Percentiles rank a stretch among this genome's conserved stretches.
phyloP scores from a whole-genome alignment of 2,329 filamentous ascomycete species.

The Aureobasidium musti region DNA sequence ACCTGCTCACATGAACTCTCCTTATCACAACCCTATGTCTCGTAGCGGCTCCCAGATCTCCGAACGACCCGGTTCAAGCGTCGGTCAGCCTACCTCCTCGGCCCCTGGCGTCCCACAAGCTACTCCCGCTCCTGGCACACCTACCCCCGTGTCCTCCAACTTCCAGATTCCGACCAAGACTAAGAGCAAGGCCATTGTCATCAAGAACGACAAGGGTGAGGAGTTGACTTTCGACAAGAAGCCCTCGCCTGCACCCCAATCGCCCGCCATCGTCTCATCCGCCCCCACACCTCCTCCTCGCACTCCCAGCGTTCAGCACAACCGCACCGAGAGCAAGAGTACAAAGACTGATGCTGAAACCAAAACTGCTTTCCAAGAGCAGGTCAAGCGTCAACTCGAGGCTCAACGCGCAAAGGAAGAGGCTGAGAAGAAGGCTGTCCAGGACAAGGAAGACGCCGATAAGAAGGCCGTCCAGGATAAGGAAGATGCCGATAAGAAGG shows the following conservation, averaged over 20 bases:
- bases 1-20: conserved; percentile 53
- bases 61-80: conserved; percentile 60
- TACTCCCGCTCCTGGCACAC: conserved; percentile 54
- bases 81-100: conserved; percentile 46
- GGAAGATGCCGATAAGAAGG: conserved; percentile 59
- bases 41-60: conserved; percentile 79
- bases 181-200: conserved; percentile 75
- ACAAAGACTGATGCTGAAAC: conserved; percentile 72
- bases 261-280: conserved; percentile 69
- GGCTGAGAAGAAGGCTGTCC: conserved; percentile 38
- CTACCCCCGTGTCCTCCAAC: conserved; percentile 61
- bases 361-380: conserved; percentile 62
- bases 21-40: conserved; percentile 72
- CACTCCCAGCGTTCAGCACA: conserved; percentile 67
- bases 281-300: conserved; percentile 75
- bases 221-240: conserved; percentile 63
- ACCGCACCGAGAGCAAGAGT: conserved; percentile 68
- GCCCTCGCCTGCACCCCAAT: conserved; percentile 49
- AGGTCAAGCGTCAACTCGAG: conserved; percentile 60
- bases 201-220: conserved; percentile 82
- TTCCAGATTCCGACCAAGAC: conserved; percentile 63
- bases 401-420: conserved; percentile 43
- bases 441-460: conserved; percentile 31
- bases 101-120: conserved; percentile 51
- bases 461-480: conserved; percentile 34